phyloP scores from a whole-genome alignment of 257 asterid genomes.

The Lavandula angustifolia region DNA sequence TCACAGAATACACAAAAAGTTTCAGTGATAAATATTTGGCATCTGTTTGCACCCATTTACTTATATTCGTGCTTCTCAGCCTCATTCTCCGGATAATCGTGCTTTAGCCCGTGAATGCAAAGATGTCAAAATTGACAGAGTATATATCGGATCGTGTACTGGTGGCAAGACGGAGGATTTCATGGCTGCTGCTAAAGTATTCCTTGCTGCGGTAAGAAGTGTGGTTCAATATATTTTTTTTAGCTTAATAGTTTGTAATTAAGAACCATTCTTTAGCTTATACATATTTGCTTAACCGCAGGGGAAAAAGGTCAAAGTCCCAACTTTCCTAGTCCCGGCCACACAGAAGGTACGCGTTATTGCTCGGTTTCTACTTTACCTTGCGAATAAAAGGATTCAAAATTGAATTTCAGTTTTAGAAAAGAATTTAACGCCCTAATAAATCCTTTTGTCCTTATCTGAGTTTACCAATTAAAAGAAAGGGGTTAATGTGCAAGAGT shows the following conservation, averaged over 20 bases:
- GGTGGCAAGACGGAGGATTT: slow-evolving; percentile 98
- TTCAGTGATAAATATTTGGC: background rate
- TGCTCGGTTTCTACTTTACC: background rate
- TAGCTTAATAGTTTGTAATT: too few species aligned
- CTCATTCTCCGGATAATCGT: slow-evolving; percentile 96
- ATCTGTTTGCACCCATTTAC: slow-evolving; percentile 9
- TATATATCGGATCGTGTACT: slow-evolving; percentile 94
- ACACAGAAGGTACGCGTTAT: slow-evolving; percentile 76
- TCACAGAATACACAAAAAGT: background rate
- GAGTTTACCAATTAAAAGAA: too few species aligned
- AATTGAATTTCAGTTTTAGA: too few species aligned
- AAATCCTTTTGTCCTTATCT: too few species aligned
- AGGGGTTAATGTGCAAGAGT: too few species aligned
- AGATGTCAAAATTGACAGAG: slow-evolving; percentile 91
- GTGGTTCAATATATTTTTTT: background rate
- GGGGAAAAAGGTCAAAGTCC: slow-evolving; percentile 97
- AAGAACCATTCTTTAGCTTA: slow-evolving; percentile 8
- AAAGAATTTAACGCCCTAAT: too few species aligned
- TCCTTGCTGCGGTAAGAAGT: slow-evolving; percentile 73
- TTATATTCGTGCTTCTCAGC: slow-evolving; percentile 46
- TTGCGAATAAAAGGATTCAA: too few species aligned
- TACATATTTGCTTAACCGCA: slow-evolving; percentile 33
- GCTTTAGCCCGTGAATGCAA: slow-evolving; percentile 96
- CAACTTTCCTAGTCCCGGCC: slow-evolving; percentile 98
- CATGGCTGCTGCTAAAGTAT: slow-evolving; percentile 93